phyloP scores from a whole-genome alignment of 805 yeast genomes.

The Saturnispora dispora region DNA sequence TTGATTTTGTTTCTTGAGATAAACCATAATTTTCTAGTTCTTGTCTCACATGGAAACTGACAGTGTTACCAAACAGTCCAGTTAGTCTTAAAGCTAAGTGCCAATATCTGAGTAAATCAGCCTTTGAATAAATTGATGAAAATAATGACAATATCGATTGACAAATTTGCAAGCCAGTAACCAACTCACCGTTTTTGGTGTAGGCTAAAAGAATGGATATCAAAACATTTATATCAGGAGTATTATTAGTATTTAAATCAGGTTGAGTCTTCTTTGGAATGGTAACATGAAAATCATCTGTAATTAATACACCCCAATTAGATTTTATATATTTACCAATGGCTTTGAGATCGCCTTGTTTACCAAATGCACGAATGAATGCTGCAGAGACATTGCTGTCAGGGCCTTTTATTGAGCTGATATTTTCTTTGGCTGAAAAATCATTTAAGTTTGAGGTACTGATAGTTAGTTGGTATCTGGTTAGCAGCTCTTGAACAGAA shows the following conservation, averaged over 20 bases:
- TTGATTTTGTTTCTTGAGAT: background rate
- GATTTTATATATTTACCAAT: slow-evolving; percentile 19
- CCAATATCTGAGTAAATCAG: slow-evolving; percentile 19
- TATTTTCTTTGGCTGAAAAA: background rate
- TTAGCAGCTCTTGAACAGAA: background rate
- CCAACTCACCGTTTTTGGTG: slow-evolving; percentile 22
- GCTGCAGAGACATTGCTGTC: slow-evolving; percentile 7
- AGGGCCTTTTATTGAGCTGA: background rate
- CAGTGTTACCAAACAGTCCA: slow-evolving; percentile 19
- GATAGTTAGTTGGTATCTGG: background rate
- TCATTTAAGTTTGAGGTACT: background rate
- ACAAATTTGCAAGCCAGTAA: slow-evolving; percentile 13
- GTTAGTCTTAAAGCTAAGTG: slow-evolving; percentile 18
- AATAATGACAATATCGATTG: background rate
- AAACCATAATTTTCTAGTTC: slow-evolving; percentile 11
- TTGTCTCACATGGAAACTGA: slow-evolving; percentile 16
- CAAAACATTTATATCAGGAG: slow-evolving; percentile 21
- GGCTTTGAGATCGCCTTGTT: slow-evolving; percentile 18
- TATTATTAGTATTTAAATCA: background rate
- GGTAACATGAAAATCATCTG: background rate
- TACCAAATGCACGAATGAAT: slow-evolving; percentile 24
- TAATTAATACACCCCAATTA: slow-evolving; percentile 23
- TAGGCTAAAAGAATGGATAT: slow-evolving; percentile 24
- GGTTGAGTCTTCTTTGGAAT: background rate
- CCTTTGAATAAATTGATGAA: background rate